A percentile compares a stretch with the other conserved stretches of the same genome.
Evolutionary conservation across 2,329 filamentous ascomycete genomes (phyloP).

Genomic region (Chaetomium olivaceum): DNA sequence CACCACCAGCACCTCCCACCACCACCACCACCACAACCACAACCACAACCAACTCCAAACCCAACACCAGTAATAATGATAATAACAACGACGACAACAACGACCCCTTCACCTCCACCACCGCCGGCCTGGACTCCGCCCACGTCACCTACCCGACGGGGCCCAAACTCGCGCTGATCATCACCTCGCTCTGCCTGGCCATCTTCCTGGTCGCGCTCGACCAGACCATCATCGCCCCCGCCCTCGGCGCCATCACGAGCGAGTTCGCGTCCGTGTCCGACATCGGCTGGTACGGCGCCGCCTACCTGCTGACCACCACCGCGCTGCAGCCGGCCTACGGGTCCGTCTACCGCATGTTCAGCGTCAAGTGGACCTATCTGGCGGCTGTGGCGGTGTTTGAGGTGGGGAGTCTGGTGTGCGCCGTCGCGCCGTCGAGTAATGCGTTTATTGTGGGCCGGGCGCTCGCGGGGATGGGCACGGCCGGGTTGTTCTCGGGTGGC

Average conservation of each 20-base stretch:
- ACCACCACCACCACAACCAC: background rate
- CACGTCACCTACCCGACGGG: conserved; percentile 43
- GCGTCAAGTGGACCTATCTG: conserved; percentile 51
- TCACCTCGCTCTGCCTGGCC: conserved; percentile 47
- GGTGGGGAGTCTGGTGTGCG: conserved; percentile 42
- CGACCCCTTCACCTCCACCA: conserved; percentile 13
- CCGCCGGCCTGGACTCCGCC: conserved; percentile 22
- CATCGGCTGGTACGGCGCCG: conserved; percentile 55
- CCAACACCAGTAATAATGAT: background rate
- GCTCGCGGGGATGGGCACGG: conserved; percentile 53
- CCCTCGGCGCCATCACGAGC: conserved; percentile 53
- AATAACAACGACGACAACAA: background rate
- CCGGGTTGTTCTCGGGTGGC: conserved; percentile 53
- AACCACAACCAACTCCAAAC: background rate
- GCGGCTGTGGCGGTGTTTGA: conserved; percentile 38
- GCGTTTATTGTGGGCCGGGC: conserved; percentile 55
- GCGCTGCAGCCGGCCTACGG: conserved; percentile 54
- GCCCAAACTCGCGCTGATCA: conserved; percentile 44
- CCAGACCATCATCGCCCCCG: conserved; percentile 55
- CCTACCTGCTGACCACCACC: conserved; percentile 52
- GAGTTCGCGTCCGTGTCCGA: conserved; percentile 48
- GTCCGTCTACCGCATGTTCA: conserved; percentile 52
- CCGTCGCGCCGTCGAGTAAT: conserved; percentile 47
- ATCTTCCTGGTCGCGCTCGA: conserved; percentile 54
- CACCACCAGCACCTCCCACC: background rate